Evolutionary conservation across 768 basidiomycete species (phyloP).

Genomic region (Termitomyces sp.): DNA sequence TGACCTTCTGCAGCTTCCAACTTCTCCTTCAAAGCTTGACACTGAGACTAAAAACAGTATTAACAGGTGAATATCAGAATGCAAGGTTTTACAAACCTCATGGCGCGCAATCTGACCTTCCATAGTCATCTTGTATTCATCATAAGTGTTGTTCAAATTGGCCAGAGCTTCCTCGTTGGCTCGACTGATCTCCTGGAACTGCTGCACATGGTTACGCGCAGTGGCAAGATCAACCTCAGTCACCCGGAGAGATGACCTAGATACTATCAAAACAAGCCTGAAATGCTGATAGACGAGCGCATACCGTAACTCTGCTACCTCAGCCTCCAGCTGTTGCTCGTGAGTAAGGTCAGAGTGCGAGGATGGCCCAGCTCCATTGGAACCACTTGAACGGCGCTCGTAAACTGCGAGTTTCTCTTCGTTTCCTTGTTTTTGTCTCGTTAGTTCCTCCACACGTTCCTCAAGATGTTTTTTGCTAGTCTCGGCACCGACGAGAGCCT

Average conservation of each 20-base stretch:
- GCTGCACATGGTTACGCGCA: constrained; percentile 68
- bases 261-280: neutral
- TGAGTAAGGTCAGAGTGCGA: constrained; percentile 44
- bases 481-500: constrained; percentile 64
- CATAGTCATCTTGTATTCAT: constrained; percentile 71
- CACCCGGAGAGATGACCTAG: constrained; percentile 69
- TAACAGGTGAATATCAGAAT: neutral
- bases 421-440: constrained; percentile 62
- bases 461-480: constrained; percentile 77
- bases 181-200: constrained; percentile 82
- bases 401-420: constrained; percentile 86
- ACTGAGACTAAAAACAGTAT: constrained; percentile 46
- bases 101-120: constrained; percentile 63
- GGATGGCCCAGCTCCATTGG: constrained; percentile 23
- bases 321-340: constrained; percentile 78
- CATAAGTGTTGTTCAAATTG: constrained; percentile 64
- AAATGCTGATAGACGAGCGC: constrained; percentile 11
- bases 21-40: constrained; percentile 56
- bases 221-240: constrained; percentile 71
- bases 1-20: constrained; percentile 51
- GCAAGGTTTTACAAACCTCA: constrained; percentile 44
- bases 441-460: constrained; percentile 59
- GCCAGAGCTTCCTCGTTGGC: constrained; percentile 75
- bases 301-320: constrained; percentile 82
- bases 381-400: constrained; percentile 53